Evolutionary conservation across 2,329 filamentous ascomycete species (phyloP).

Genomic region (Blumeria hordei): DNA sequence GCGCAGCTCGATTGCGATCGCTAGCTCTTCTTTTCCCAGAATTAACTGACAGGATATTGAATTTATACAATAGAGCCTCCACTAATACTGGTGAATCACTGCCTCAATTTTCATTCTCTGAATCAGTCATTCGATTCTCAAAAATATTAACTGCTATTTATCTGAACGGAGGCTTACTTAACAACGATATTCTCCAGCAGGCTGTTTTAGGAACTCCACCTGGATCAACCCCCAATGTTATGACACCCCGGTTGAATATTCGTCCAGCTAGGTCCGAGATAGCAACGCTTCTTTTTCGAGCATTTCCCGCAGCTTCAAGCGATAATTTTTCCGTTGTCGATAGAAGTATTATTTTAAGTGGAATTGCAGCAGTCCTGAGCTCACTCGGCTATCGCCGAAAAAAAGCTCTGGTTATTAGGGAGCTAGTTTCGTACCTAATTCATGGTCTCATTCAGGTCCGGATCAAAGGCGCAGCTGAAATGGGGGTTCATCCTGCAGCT

Average conservation of each 20-base stretch:
- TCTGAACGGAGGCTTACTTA: conserved; percentile 36
- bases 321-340: conserved; percentile 53
- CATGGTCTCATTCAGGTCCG: conserved; percentile 72
- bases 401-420: conserved; percentile 71
- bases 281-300: conserved; percentile 37
- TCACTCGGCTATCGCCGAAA: conserved; percentile 62
- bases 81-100: conserved; percentile 39
- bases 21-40: conserved; percentile 42
- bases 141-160: conserved; percentile 46
- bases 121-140: conserved; percentile 48
- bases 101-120: conserved; percentile 45
- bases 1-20: conserved; percentile 20
- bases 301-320: conserved; percentile 39
- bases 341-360: conserved; percentile 55
- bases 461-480: conserved; percentile 82
- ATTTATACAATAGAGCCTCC: conserved; percentile 44
- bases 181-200: conserved; percentile 33
- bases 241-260: conserved; percentile 30
- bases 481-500: conserved; percentile 82
- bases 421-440: conserved; percentile 62
- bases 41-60: conserved; percentile 48
- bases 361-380: conserved; percentile 68
- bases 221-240: conserved; percentile 20
- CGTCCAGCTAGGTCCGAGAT: conserved; percentile 37
- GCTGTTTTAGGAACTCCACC: conserved; percentile 38